phyloP scores from a whole-genome alignment of 495 filamentous ascomycete genomes.

The Penicillium soppii region DNA sequence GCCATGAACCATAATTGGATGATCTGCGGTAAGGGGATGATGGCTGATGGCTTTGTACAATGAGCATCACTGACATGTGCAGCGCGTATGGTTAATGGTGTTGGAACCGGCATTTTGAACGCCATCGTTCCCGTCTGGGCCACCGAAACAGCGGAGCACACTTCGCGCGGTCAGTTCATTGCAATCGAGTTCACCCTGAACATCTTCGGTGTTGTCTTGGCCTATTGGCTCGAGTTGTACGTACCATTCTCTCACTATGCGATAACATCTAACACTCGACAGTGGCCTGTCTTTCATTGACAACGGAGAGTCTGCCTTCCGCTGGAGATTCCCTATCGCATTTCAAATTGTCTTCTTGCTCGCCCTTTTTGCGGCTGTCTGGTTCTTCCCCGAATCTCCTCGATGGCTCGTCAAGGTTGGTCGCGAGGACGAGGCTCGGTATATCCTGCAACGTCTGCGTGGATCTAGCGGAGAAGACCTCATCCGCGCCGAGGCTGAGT shows the following conservation, averaged over 20 bases:
- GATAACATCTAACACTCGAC: slow-evolving; percentile 7
- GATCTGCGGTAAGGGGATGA: slow-evolving; percentile 55
- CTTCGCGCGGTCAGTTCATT: slow-evolving; percentile 67
- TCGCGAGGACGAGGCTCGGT: slow-evolving; percentile 60
- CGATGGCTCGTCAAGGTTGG: slow-evolving; percentile 64
- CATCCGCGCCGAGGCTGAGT: slow-evolving; percentile 57
- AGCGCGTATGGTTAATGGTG: slow-evolving; percentile 65
- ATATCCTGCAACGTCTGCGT: slow-evolving; percentile 60
- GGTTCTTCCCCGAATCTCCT: slow-evolving; percentile 66
- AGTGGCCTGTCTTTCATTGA: slow-evolving; percentile 60
- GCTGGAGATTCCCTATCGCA: slow-evolving; percentile 69
- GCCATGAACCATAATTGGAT: slow-evolving; percentile 69
- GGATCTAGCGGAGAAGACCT: slow-evolving; percentile 55
- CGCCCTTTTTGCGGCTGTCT: slow-evolving; percentile 46
- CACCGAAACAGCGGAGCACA: slow-evolving; percentile 67
- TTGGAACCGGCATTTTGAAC: slow-evolving; percentile 72
- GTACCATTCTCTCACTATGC: slow-evolving; percentile 11
- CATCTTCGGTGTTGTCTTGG: slow-evolving; percentile 71
- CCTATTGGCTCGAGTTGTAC: slow-evolving; percentile 72
- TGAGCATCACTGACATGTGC: slow-evolving; percentile 1
- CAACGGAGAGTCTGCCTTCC: slow-evolving; percentile 52
- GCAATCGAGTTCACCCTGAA: slow-evolving; percentile 74
- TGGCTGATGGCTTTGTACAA: background rate
- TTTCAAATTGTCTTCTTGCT: slow-evolving; percentile 69
- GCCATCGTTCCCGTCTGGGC: slow-evolving; percentile 73